These are phyloP conservation scores for Cercospora sp. DNA, from an alignment of 2,329 filamentous ascomycete species.

Conservation along the genomic window DNA sequence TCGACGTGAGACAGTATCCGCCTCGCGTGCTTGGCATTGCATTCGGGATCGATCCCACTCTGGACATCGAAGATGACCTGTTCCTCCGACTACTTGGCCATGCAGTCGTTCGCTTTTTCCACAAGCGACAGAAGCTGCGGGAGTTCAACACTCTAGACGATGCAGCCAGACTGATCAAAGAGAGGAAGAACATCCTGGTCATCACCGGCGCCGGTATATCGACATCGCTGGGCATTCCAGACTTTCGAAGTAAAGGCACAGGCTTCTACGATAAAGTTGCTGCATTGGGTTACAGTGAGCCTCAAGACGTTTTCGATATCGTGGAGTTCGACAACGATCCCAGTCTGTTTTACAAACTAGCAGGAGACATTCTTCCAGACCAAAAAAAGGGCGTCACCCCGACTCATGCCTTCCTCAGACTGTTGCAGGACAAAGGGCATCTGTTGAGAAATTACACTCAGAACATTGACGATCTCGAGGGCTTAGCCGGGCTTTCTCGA, in stretches of 20 bases:
- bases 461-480: conserved; percentile 80
- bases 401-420: conserved; percentile 88
- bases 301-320: conserved; percentile 95
- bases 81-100: conserved; percentile 69
- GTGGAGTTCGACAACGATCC: conserved; percentile 82
- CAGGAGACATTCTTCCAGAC: conserved; percentile 83
- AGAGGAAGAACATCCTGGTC: conserved; percentile 81
- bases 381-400: conserved; percentile 75
- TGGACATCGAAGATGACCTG: conserved; percentile 68
- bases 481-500: conserved; percentile 9
- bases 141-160: conserved; percentile 86
- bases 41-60: conserved; percentile 74
- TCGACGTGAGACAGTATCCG: conserved; percentile 68
- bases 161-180: conserved; percentile 73
- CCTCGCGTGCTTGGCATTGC: conserved; percentile 83
- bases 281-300: conserved; percentile 72
- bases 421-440: conserved; percentile 84
- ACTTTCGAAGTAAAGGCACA: conserved; percentile 91
- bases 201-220: conserved; percentile 96
- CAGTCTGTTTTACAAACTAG: conserved; percentile 84
- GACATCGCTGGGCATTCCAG: conserved; percentile 92
- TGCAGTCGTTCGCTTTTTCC: conserved; percentile 76
- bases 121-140: conserved; percentile 74
- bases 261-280: conserved; percentile 86
- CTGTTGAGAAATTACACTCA: conserved; percentile 97